Conservation (phyloP, 179 eudicot genomes). For the Beta macrorhiza region DNA sequence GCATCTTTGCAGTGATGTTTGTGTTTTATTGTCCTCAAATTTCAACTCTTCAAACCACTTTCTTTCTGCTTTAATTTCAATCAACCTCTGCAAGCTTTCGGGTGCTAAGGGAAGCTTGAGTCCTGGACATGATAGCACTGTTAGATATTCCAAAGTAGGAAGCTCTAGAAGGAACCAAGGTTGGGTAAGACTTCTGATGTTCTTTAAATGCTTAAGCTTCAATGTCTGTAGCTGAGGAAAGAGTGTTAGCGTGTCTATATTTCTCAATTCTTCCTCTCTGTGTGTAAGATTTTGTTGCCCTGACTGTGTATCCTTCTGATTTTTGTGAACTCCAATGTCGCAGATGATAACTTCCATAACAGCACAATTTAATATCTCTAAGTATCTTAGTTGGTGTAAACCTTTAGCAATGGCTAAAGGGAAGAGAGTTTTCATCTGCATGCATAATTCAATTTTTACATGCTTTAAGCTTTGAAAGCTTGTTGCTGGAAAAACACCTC, state of each 20-base stretch:
- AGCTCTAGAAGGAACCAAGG: constrained; percentile 19
- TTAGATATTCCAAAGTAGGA: constrained; percentile 22
- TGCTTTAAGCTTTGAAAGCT: constrained; percentile 28
- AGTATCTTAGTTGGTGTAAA: constrained; percentile 23
- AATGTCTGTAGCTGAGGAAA: constrained; percentile 26
- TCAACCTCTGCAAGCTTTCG: constrained; percentile 22
- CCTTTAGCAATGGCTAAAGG: constrained; percentile 19
- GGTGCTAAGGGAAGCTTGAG: constrained; percentile 25
- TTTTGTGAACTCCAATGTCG: too few species aligned
- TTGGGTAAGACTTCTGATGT: constrained; percentile 11
- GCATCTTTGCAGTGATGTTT: constrained; percentile 5
- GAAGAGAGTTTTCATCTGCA: constrained; percentile 24
- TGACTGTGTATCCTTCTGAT: not conserved
- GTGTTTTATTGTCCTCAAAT: constrained; percentile 13
- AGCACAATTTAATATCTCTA: constrained; percentile 31
- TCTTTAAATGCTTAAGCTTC: constrained; percentile 21
- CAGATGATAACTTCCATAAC: constrained; percentile 9
- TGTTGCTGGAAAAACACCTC: constrained; percentile 19
- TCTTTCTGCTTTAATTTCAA: constrained; percentile 25
- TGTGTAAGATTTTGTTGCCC: not conserved
- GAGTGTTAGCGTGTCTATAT: not conserved
- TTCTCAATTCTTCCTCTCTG: not conserved
- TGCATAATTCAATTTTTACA: constrained; percentile 22
- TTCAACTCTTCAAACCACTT: constrained; percentile 30
- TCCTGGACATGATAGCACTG: constrained; percentile 19